phyloP scores from a whole-genome alignment of 208 protist species.

The Zelonia costaricensis region DNA sequence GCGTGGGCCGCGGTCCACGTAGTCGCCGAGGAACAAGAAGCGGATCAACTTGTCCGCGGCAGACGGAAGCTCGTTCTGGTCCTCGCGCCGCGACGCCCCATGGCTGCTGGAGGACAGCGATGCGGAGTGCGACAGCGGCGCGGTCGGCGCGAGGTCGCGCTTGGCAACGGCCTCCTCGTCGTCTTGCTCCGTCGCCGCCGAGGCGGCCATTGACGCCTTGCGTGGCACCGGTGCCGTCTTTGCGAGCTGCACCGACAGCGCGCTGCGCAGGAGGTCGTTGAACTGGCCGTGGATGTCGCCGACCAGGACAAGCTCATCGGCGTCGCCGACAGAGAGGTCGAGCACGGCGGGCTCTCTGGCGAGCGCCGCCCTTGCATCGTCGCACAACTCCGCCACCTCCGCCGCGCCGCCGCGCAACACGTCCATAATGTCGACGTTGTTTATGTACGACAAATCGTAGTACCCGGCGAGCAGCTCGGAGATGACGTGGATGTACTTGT shows the following conservation, averaged over 20 bases:
- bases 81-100: neutral
- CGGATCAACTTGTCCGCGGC: slow-evolving; percentile 34
- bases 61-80: slow-evolving; percentile 5
- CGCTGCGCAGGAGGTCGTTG: slow-evolving; percentile 68
- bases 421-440: slow-evolving; percentile 60
- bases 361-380: slow-evolving; percentile 45
- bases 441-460: slow-evolving; percentile 35
- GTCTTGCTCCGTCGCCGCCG: neutral
- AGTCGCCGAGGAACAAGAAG: slow-evolving; percentile 98
- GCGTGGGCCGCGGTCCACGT: slow-evolving; percentile 95
- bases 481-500: slow-evolving; percentile 67
- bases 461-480: slow-evolving; percentile 62
- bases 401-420: slow-evolving; percentile 46
- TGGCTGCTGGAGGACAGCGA: neutral
- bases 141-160: neutral
- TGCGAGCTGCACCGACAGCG: slow-evolving; percentile 59
- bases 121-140: neutral
- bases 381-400: slow-evolving; percentile 59
- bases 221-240: slow-evolving; percentile 15
- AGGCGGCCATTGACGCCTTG: neutral
- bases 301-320: slow-evolving; percentile 71
- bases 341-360: slow-evolving; percentile 53
- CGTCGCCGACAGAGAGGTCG: slow-evolving; percentile 40
- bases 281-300: slow-evolving; percentile 92
- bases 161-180: neutral